Conservation (phyloP, 2,329 filamentous ascomycete genomes). For the Hypoxylon sp. region DNA sequence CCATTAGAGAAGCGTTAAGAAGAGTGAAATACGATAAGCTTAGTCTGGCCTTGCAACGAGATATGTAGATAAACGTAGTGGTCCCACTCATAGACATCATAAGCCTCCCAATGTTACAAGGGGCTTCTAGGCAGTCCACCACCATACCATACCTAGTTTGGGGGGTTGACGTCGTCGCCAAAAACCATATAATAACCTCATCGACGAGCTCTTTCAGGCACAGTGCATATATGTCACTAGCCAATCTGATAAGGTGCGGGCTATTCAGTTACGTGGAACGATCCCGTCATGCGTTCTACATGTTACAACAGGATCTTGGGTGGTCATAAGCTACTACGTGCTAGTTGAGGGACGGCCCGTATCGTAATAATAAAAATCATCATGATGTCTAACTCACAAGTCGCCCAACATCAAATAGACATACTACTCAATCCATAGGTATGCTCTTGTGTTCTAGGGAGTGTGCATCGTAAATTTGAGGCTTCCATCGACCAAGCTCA, state of each 20-base stretch:
- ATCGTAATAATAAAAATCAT: background rate
- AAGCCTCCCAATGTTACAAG: too few relatives aligned
- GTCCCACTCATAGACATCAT: background rate
- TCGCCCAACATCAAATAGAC: background rate
- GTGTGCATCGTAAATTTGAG: slow-evolving; percentile 3
- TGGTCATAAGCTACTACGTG: background rate
- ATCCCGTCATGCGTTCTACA: background rate
- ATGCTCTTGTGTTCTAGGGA: background rate
- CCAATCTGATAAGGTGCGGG: background rate
- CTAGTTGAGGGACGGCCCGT: background rate
- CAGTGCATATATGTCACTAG: background rate
- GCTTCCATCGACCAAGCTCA: background rate
- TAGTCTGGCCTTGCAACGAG: background rate
- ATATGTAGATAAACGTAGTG: background rate
- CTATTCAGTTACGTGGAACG: background rate
- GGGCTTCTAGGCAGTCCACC: background rate
- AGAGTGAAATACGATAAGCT: background rate
- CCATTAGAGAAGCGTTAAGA: too few relatives aligned
- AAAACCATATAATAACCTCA: background rate
- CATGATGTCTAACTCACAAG: background rate
- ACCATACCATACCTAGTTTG: background rate
- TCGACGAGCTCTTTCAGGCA: background rate
- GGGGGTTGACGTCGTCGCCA: background rate
- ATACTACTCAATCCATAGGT: slow-evolving; percentile 2
- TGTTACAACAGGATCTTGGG: background rate